Evolutionary conservation across 1,284 basidiomycete species (phyloP), one percentile per base, ranked within the genome.

Genomic region (Cerioporus squamosus): DNA sequence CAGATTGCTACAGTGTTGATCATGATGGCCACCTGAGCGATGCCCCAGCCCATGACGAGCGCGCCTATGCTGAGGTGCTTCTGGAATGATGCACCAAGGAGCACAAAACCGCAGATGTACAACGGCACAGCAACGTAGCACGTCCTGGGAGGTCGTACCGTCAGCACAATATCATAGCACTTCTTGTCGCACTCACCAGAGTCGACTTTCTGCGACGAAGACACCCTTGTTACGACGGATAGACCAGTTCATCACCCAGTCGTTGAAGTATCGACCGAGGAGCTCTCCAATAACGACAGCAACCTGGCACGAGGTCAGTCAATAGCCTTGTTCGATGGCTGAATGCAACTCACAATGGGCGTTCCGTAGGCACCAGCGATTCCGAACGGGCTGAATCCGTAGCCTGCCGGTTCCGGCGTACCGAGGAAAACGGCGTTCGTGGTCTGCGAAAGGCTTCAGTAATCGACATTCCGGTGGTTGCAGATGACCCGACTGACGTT

Each of bases 391-490:
- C 70, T 77, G 68, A 85, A 84, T 1, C 82, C 86, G 60, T 82
- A 90, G 0, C 89, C 88, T 12, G 79, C 70, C 0, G 85, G 86
- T 0, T 75, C 71, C 0, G 87, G 86, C 0, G 75, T 75, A 2
- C 82, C 85, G 17, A 90, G 73, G 74, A 91, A 90, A 7, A 90
- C 86, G 0, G 83, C 85, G 51, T 87, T 88, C 5, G 90, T 92
- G 2, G 82, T 81, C 87, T 88, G 18, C 40, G n/a, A n/a, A 10
- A 9, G n/a, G 15, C 8, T 22, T 20, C 1, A n/a, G 5, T 20
- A 29, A 29, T 29, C 9, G 1, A 17, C 15, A 5, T 18, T 20
- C 45, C 22, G 3, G 29, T 53, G 18, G 8, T 10, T 29, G 29
- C 29, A 5, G 29, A 5, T 29, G n/a, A 29, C 12, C 9, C 10